Base-by-base conservation (phyloP, 139 green algal species). In the Chlorella sp. region DNA sequence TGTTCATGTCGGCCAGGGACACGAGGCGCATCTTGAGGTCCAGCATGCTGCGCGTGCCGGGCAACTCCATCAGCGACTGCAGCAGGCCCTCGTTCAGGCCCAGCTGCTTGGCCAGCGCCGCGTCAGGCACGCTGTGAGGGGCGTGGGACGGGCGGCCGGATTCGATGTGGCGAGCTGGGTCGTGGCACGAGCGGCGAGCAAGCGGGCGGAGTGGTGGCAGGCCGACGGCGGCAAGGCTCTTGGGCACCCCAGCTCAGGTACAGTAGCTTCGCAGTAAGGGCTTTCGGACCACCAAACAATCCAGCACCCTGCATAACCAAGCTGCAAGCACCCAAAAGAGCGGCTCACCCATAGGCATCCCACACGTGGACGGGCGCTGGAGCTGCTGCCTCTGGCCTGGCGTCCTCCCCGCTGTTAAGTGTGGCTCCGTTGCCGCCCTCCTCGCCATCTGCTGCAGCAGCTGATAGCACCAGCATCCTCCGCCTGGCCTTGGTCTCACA, bases 61-160 rank as follows among this genome's bases (percentile, higher is more conserved):
- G 94, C 51, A 97, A 91, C 80, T 94, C 90, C 84, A 93, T 90
- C 30, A 97, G 81, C 20, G 54, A 43, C 67, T 92, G 62, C 76
- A 97, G 87, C 84, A 95, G 88, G 16, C 87, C 80, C n/a, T 94
- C 88, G 62, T 46, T 89, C 79, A 96, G 68, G 32, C 84, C 88
- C 69, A 91, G 76, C 74, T 87, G 82, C 75, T 85, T 87, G 48
- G 86, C 86, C 73, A 90, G 68, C 20, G 75, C 56, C 13, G 62
- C 73, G 30, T 87, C 82, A 3, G 86, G 86, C 7, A 90, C 41
- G 73, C 83, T 81, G 83, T 73, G 62, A 38, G 6, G 34, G 32
- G 46, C 8, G 46, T 7, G 8, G 46, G 46, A 11, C 8, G 46
- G n/a, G n/a, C n/a, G n/a, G n/a, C n/a, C n/a, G n/a, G n/a, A n/a